Evolutionary conservation across 2,329 filamentous ascomycete species (phyloP).

Genomic region (Pseudohalonectria lignicola): DNA sequence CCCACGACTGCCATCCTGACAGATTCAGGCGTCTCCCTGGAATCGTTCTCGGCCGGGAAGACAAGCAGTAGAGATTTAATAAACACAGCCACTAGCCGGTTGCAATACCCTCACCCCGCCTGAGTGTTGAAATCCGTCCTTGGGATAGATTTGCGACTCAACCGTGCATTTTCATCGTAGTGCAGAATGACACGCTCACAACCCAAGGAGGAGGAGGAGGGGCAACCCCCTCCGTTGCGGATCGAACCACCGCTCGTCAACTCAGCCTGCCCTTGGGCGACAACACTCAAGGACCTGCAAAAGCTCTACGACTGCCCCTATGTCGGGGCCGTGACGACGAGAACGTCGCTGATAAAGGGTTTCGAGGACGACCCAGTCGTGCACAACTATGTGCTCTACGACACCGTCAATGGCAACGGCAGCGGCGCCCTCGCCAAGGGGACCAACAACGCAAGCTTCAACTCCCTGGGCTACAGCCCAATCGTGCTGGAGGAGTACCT

Average conservation of each 20-base stretch:
- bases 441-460: slow-evolving; percentile 38
- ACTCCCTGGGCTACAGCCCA: slow-evolving; percentile 67
- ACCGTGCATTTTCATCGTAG: no score
- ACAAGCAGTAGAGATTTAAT: no score
- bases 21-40: no score
- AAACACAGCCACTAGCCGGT: no score
- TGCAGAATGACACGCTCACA: no score
- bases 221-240: slow-evolving; percentile 31
- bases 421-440: slow-evolving; percentile 3
- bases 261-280: slow-evolving; percentile 68
- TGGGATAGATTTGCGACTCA: no score
- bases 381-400: slow-evolving; percentile 60
- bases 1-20: no score
- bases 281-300: slow-evolving; percentile 48
- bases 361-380: slow-evolving; percentile 49
- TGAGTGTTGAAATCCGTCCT: no score
- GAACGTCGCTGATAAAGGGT: slow-evolving; percentile 54
- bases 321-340: slow-evolving; percentile 65
- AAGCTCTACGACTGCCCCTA: slow-evolving; percentile 47
- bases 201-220: no score
- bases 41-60: no score
- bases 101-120: no score
- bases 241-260: slow-evolving; percentile 61
- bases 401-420: slow-evolving; percentile 16
- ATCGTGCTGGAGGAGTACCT: slow-evolving; percentile 49